phyloP scores from a whole-genome alignment of 169 alveolate genomes.

The Plasmodium gallinaceum region DNA sequence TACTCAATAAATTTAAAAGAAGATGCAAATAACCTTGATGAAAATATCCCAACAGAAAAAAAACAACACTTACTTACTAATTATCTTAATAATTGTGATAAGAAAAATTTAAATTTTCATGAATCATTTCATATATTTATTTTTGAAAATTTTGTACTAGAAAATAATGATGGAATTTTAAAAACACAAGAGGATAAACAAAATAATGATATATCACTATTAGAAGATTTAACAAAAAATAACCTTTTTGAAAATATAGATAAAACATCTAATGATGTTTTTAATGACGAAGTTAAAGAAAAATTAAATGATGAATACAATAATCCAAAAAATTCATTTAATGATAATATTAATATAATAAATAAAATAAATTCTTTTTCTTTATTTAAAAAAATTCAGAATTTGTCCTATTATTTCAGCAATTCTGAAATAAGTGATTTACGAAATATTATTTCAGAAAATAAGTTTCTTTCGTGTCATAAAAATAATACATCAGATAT shows the following conservation, averaged over 20 bases:
- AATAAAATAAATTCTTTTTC: background rate
- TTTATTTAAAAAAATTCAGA: background rate
- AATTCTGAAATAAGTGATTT: background rate
- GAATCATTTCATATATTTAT: conserved; percentile 9
- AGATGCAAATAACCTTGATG: background rate
- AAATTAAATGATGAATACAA: background rate
- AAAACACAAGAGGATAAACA: no score
- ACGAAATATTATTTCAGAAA: background rate
- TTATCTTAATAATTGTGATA: background rate
- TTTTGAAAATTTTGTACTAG: conserved; percentile 27
- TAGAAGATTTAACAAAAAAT: background rate
- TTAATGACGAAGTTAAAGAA: background rate
- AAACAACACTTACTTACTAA: no score
- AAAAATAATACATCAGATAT: background rate
- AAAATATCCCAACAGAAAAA: no score
- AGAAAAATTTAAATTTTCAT: background rate
- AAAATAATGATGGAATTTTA: no score
- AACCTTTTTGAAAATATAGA: background rate
- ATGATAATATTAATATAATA: no score
- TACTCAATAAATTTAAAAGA: background rate
- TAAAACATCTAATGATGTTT: background rate
- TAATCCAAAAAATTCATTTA: background rate
- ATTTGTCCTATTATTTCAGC: background rate
- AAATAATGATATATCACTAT: background rate
- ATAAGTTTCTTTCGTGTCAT: background rate